These are phyloP conservation scores for Botrytis hyacinthi DNA, from an alignment of 2,329 filamentous ascomycete genomes.

Conservation along the genomic window DNA sequence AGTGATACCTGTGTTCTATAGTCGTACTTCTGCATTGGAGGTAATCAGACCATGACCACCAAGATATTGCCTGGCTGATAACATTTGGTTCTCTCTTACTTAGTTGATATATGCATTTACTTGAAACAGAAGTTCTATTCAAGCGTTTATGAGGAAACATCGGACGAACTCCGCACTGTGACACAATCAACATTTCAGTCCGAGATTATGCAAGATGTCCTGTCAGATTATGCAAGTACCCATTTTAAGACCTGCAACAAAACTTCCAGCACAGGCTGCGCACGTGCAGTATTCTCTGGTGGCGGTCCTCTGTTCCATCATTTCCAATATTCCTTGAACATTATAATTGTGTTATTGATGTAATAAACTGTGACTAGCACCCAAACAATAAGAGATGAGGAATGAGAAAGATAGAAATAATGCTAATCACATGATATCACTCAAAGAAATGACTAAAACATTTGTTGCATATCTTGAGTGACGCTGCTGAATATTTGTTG, in stretches of 20 bases:
- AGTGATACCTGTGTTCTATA: not conserved
- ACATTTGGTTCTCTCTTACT: not conserved
- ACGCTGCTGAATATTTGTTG: conserved; percentile 14
- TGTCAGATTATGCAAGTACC: conserved; percentile 10
- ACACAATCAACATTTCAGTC: not conserved
- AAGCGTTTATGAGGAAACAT: not conserved
- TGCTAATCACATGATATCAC: not conserved
- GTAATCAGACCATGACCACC: not conserved
- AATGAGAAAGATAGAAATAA: not conserved
- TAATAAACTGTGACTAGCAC: not conserved
- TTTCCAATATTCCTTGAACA: not conserved
- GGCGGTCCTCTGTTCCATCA: not conserved
- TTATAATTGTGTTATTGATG: not conserved
- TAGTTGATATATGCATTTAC: not conserved
- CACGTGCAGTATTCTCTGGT: not conserved
- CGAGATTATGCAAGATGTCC: conserved; percentile 7
- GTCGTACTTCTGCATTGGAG: not conserved
- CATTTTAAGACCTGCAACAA: conserved; percentile 18
- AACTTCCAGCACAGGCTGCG: not conserved
- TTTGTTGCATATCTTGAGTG: conserved; percentile 23
- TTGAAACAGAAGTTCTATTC: not conserved
- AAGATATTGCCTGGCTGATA: not conserved
- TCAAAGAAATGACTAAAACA: not conserved
- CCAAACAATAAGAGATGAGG: no score
- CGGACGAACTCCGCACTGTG: not conserved